Conservation (phyloP, 192 early-diverging fungal genomes). For the Linnemannia hyalina region DNA sequence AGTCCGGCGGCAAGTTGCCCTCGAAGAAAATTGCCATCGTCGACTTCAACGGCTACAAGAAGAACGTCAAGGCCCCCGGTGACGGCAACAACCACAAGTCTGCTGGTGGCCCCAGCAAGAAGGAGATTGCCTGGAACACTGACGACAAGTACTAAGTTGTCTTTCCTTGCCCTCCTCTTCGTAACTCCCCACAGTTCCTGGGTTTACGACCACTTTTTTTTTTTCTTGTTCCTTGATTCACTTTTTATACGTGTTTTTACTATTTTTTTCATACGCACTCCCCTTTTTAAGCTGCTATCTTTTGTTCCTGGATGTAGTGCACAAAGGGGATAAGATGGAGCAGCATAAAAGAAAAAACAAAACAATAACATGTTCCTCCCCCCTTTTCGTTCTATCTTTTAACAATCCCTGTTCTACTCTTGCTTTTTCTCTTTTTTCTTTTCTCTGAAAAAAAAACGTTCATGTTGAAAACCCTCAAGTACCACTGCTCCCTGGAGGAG, state of each 20-base stretch:
- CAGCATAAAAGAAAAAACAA: neutral
- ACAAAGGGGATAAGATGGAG: neutral
- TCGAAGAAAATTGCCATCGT: slow-evolving; percentile 21
- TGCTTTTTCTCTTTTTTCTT: neutral
- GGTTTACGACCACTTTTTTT: too few species aligned
- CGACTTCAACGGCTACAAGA: slow-evolving; percentile 43
- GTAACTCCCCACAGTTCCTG: neutral
- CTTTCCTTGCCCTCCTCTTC: neutral
- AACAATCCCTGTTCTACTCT: neutral
- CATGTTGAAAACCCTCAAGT: neutral
- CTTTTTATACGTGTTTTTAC: neutral
- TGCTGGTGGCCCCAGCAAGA: slow-evolving; percentile 31
- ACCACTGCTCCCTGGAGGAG: neutral
- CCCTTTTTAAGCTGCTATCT: neutral
- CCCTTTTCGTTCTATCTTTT: neutral
- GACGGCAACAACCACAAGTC: slow-evolving; percentile 46
- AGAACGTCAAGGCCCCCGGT: slow-evolving; percentile 20
- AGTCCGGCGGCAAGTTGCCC: slow-evolving; percentile 34
- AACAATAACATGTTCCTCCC: neutral
- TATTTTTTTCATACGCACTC: neutral
- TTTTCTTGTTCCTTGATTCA: neutral
- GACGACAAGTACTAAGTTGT: slow-evolving; percentile 21
- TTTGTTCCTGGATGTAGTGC: slow-evolving; percentile 7
- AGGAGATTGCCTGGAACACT: slow-evolving; percentile 39
- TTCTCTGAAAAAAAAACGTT: neutral